These are phyloP conservation scores for Lachnellula suecica DNA, from an alignment of 2,329 filamentous ascomycete genomes.

Conservation along the genomic window DNA sequence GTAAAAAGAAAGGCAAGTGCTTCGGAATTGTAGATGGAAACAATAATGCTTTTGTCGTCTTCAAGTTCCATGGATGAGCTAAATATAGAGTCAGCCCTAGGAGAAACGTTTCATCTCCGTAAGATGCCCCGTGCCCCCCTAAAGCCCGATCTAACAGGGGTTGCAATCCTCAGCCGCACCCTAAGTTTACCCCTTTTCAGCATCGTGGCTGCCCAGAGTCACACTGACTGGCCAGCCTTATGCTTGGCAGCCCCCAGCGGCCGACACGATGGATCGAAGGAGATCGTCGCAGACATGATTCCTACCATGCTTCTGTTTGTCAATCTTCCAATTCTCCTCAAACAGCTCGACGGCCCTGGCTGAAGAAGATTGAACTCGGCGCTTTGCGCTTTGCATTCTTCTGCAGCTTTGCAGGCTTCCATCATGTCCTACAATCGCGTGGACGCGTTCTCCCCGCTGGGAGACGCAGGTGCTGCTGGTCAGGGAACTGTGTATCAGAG, in stretches of 20 bases:
- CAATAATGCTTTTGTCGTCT: no score
- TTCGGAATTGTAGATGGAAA: no score
- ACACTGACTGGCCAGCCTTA: slow-evolving; percentile 15
- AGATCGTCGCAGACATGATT: not conserved
- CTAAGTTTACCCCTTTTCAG: not conserved
- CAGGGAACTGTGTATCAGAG: slow-evolving; percentile 9
- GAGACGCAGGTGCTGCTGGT: slow-evolving; percentile 4
- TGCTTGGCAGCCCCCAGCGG: slow-evolving; percentile 7
- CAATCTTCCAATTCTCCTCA: not conserved
- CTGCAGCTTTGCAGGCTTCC: slow-evolving; percentile 1
- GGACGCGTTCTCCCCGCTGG: slow-evolving; percentile 14
- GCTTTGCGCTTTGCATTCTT: not conserved
- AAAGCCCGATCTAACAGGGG: not conserved
- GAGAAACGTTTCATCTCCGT: no score
- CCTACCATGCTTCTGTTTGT: not conserved
- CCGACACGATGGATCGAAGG: slow-evolving; percentile 22
- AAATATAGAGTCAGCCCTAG: no score
- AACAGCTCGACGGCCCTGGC: not conserved
- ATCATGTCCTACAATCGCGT: slow-evolving; percentile 14
- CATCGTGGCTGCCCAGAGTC: not conserved
- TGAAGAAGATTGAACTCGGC: not conserved
- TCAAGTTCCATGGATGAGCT: no score
- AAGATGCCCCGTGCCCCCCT: no score
- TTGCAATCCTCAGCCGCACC: slow-evolving; percentile 2
- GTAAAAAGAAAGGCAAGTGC: no score